Base-by-base conservation (phyloP, 495 filamentous ascomycete genomes). In the Podospora pseudoanserina region DNA sequence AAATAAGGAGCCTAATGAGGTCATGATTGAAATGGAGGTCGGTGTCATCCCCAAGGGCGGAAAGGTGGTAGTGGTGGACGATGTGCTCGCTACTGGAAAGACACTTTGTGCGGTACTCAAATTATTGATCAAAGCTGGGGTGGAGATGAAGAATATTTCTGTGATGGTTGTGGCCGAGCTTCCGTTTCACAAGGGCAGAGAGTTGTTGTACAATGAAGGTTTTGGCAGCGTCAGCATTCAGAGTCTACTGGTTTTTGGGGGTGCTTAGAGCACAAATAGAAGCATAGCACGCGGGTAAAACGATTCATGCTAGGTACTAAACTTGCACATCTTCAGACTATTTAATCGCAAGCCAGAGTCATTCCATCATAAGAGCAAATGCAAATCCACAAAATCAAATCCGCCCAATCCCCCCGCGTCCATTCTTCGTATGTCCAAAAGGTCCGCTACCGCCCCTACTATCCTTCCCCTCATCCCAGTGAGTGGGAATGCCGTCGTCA, bases 121-220 rank as follows among this genome's bases (percentile, higher is more conserved):
- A 71, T 76, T 89, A 30, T 75, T 90, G 65, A 59, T 67, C 13
- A 67, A 86, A 72, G 80, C 77, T 75, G 80, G 82, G 27, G 71
- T 88, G 56, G 28, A 60, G 44, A 53, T 72, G 11, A 78, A 85
- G 63, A 60, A 83, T 74, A 62, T 89, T 54, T 82, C 71, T 65
- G 71, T 87, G 57, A 81, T 90, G 79, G 82, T 84, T 7, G 84
- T 89, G 65, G 86, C 84, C 28, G 87, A 90, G 78, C 88, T 90
- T 68, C 86, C 87, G 44, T 69, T 80, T 75, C 87, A 89, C 65
- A 80, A 80, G 74, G 87, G 86, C 57, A 81, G 86, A 63, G 76
- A 83, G 67, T 18, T 83, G 68, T 79, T 89, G 78, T 81, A 81
- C 64, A 68, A 76, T 66, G 73, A 71, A 65, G 86, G 86, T 4